Base-by-base conservation (phyloP, 148 eudicot genomes). In the Dysphania ambrosioides region DNA sequence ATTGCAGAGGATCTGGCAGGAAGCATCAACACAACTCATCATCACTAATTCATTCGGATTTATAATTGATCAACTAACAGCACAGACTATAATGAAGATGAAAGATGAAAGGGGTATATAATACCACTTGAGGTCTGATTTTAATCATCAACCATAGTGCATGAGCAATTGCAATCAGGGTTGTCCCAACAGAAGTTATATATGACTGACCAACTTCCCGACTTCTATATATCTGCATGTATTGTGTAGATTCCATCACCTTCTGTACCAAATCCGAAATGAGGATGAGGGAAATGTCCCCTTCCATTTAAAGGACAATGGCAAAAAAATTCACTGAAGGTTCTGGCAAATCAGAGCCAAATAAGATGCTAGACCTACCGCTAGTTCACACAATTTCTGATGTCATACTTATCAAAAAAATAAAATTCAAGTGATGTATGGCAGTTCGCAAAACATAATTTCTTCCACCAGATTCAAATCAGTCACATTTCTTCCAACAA, bases 161-260 rank as follows among this genome's bases (percentile, higher is more conserved):
- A 83, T 93, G 98, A 72, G 84, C 86, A 68, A 87, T 75, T 62
- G 97, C 98, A 79, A 87, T 58, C n/a, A 91, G 75, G 3, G 98
- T 91, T 35, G 98, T 93, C 67, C 89, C 86, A 58, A 91, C 80
- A 49, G 98, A 93, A 62, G 98, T 91, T 74, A 93, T 31, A 77
- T 93, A 91, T 2, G 98, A 93, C 75, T 93, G 98, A 59, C 97
- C 97, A 63, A 93, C 98, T 83, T 93, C 98, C 41, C 98, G 90
- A 47, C 95, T 93, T 73, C 95, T 78, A 71, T 93, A 93, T 74
- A 93, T 88, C 80, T 91, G 97, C 91, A 88, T 82, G 78, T 81
- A 93, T 53, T 88, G 86, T 29, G 85, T 83, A 73, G 63, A 72
- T 2, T 83, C 87, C 44, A 51, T 40, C 73, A 47, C 88, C 73